Evolutionary conservation across 78 protist genomes (phyloP).

Genomic region (Dictyostelium brefeldianum): DNA sequence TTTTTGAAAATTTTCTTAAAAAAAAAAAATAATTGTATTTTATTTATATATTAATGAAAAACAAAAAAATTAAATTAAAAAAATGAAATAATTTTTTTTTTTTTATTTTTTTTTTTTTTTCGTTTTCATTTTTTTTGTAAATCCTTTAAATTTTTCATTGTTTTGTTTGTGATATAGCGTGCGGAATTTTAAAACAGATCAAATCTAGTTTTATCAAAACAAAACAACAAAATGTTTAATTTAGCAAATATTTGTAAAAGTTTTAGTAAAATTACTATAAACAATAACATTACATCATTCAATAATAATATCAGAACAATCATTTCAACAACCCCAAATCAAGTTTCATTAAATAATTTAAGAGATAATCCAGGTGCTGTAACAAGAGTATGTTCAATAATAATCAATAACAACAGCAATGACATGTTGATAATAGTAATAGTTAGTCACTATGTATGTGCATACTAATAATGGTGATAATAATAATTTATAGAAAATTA

Average conservation of each 20-base stretch:
- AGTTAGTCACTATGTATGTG: not conserved
- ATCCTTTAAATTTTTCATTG: not conserved
- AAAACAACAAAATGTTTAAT: not conserved
- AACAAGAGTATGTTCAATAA: constrained; percentile 25
- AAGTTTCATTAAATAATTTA: constrained; percentile 56
- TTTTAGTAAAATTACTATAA: not conserved
- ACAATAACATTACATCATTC: not conserved
- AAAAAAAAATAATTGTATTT: too few species aligned
- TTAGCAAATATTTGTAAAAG: constrained; percentile 5
- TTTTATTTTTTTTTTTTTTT: too few species aligned
- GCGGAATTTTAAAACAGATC: too few species aligned
- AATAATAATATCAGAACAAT: constrained; percentile 25
- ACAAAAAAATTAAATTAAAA: too few species aligned
- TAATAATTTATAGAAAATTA: constrained; percentile 51
- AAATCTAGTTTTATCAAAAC: not conserved
- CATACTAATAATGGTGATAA: not conserved
- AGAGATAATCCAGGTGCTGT: constrained; percentile 82
- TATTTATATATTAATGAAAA: too few species aligned
- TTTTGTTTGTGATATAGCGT: too few species aligned
- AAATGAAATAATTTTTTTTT: too few species aligned
- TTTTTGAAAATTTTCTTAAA: too few species aligned
- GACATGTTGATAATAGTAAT: not conserved
- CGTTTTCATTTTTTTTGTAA: too few species aligned
- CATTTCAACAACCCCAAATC: constrained; percentile 8
- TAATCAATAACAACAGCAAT: not conserved